These are phyloP conservation scores for Dryas octopetala DNA, from an alignment of 306 rosid genomes.

Conservation along the genomic window DNA sequence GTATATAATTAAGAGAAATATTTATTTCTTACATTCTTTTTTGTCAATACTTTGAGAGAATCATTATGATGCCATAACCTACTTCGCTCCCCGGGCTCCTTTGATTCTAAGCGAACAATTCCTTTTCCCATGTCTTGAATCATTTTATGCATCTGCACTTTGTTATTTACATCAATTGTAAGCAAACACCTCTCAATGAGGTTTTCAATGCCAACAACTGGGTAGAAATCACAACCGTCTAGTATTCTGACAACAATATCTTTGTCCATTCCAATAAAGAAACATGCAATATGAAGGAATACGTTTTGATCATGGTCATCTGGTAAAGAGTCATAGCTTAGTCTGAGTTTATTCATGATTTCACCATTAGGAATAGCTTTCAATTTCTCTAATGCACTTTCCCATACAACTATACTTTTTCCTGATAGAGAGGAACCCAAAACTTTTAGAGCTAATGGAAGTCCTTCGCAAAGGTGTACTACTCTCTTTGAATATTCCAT, in stretches of 20 bases:
- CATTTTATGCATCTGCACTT: slow-evolving; percentile 3
- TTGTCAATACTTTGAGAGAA: not conserved
- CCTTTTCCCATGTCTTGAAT: slow-evolving; percentile 10
- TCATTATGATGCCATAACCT: slow-evolving; percentile 5
- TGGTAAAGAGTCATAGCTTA: slow-evolving; percentile 8
- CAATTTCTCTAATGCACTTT: not conserved
- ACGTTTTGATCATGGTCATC: not conserved
- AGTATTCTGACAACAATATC: no score
- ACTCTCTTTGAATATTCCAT: no score
- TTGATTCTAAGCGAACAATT: slow-evolving; percentile 3
- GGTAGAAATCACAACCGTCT: not conserved
- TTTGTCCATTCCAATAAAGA: slow-evolving; percentile 1
- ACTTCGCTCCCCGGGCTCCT: not conserved
- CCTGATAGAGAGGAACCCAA: slow-evolving; percentile 4
- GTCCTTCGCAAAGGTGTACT: not conserved
- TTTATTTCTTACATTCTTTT: not conserved
- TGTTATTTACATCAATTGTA: not conserved
- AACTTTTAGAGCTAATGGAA: not conserved
- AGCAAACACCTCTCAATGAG: slow-evolving; percentile 1
- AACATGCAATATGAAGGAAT: slow-evolving; percentile 2
- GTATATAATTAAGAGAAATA: not conserved
- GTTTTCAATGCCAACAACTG: not conserved
- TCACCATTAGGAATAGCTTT: not conserved
- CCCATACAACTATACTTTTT: not conserved
- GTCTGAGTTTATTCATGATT: slow-evolving; percentile 3